Evolutionary conservation across 1,284 basidiomycete genomes (phyloP), one percentile per base, ranked within the genome.

Genomic region (Ganoderma lucidum): DNA sequence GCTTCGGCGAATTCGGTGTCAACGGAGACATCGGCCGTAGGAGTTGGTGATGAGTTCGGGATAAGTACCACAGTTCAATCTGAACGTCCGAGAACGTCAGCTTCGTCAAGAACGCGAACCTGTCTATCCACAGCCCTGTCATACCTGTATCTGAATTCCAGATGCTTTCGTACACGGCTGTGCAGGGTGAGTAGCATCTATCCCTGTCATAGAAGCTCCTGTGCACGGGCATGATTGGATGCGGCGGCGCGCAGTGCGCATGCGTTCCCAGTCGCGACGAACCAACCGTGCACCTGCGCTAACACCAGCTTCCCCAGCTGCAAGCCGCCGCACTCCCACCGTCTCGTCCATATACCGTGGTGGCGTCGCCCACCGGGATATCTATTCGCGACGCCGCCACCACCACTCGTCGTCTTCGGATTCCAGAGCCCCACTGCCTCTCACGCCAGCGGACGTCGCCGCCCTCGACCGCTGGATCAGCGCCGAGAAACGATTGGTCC

Each of bases 401-500:
- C 62, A 35, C 67, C 65, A 69, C 60, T 73, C 75, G 55, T 70
- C 74, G 53, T 44, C 70, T 59, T 48, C 68, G 45, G n/a, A 35
- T 35, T 67, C 68, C 28, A 67, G 67, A 63, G 63, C 66, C 55
- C 62, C 45, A 17, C 48, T 67, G 59, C 66, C 73, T 37, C 55
- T 70, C 35, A 56, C 65, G 53, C 30, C 73, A 41, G 32, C 70
- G n/a, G 63, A 73, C 61, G 42, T 75, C 66, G 73, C 66, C 23
- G 77, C 76, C 6, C 83, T 90, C 63, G 84, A 88, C 76, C 77
- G 79, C 60, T 90, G 89, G 89, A 87, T 87, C 64, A 74, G 78
- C 41, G 79, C 81, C 32, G 81, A 85, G 23, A 86, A 82, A 77
- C 81, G 78, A 42, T 80, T 83, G 73, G 73, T 75, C 63, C 78